Evolutionary conservation across 257 asterid species (phyloP), one percentile per base, ranked within the genome.

Genomic region (Nicotiana obtusifolia): DNA sequence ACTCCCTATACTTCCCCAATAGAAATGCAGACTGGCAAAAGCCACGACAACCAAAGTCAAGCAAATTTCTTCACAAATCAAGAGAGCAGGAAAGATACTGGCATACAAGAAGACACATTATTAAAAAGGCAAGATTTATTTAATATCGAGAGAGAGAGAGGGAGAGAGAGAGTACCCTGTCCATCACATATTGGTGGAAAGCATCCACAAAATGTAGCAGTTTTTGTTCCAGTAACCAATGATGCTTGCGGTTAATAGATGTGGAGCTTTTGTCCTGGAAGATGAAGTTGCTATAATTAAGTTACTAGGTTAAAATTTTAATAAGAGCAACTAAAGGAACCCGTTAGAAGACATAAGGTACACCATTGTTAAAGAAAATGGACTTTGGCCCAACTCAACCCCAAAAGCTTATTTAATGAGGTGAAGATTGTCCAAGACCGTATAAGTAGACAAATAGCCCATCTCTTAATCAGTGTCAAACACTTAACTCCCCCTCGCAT

Each of bases 151-250:
- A 57, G 47, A n/a, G n/a, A n/a, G 83, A 78, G 82, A 80, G 83
- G 64, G 56, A 80, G 66, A 83, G 81, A 53, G 64, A 68, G 81
- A 81, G 84, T 91, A 95, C 98, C 87, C 99, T 90, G 90, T 95
- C 99, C 99, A 95, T 95, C 83, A 94, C 97, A 84, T 94, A 95
- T 84, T 95, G 98, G 89, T 95, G 98, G 89, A 95, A 95, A 66
- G 98, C 99, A 87, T 95, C 97, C 83, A 95, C 97, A 83, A 95
- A 95, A 90, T 95, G 97, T 82, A 95, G 97, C 82, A 95, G 88
- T 82, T 95, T 94, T 84, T 95, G 98, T 88, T 91, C 97, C 30
- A 95, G 91, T 87, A 95, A 89, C 98, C 97, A 93, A 88, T 90
- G 97, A 84, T 92, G 97, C 87, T 95, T 94, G 85, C 90, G 86